Evolutionary conservation across 1,284 basidiomycete genomes (phyloP).

Genomic region (Taiwanofungus camphoratus): DNA sequence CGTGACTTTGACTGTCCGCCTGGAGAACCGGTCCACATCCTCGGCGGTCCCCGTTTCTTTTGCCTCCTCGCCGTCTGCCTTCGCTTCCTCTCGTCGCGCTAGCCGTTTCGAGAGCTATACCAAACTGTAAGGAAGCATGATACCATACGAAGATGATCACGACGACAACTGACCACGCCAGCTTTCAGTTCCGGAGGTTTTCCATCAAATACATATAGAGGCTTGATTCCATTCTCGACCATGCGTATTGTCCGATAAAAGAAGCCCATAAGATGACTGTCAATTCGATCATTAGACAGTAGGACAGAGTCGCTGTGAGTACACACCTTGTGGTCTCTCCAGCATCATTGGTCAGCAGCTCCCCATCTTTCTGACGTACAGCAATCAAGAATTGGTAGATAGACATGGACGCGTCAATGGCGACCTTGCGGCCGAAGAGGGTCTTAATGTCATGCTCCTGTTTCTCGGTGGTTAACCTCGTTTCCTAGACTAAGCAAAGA

Average conservation of each 20-base stretch:
- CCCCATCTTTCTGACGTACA: constrained; percentile 93
- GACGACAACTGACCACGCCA: constrained; percentile 71
- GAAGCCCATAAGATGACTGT: constrained; percentile 93
- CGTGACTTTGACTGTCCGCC: constrained; percentile 93
- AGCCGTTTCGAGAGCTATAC: constrained; percentile 87
- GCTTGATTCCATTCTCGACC: constrained; percentile 99
- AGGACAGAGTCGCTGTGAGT: neutral
- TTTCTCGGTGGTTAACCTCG: neutral
- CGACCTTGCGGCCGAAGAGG: constrained; percentile 96
- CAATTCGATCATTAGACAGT: no score
- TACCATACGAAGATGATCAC: neutral
- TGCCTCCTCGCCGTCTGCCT: constrained; percentile 91
- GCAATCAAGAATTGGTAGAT: constrained; percentile 98
- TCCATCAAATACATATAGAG: constrained; percentile 97
- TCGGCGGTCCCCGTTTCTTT: constrained; percentile 93
- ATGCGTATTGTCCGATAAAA: constrained; percentile 98
- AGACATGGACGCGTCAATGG: constrained; percentile 97
- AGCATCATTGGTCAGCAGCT: constrained; percentile 93
- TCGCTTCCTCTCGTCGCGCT: constrained; percentile 87
- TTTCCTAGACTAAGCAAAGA: neutral
- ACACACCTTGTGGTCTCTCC: constrained; percentile 87
- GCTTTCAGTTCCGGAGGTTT: constrained; percentile 97
- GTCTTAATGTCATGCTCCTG: constrained; percentile 94
- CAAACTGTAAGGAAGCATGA: neutral
- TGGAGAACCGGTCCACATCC: constrained; percentile 87